A percentile compares a stretch with the other conserved stretches of the same genome.
These are phyloP conservation scores for Mycothermus thermophilus DNA, from an alignment of 495 filamentous ascomycete species.

Conservation along the genomic window DNA sequence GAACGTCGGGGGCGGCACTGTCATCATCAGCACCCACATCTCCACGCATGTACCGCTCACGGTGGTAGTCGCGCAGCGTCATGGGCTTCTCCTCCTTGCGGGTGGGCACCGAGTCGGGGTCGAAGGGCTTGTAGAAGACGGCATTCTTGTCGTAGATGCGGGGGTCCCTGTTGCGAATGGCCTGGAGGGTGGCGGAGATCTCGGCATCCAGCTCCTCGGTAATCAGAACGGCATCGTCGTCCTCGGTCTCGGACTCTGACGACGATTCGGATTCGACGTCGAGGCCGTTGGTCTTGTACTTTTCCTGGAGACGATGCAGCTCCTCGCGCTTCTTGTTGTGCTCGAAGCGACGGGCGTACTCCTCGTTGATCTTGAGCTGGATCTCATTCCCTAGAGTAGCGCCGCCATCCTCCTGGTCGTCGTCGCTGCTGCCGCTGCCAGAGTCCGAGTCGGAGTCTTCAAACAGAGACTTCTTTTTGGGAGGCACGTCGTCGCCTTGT, in stretches of 20 bases:
- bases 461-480: slow-evolving; percentile 19
- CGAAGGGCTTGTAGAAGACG: slow-evolving; percentile 59
- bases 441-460: slow-evolving; percentile 24
- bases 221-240: slow-evolving; percentile 73
- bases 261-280: slow-evolving; percentile 42
- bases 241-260: slow-evolving; percentile 65
- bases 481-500: slow-evolving; percentile 1
- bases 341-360: slow-evolving; percentile 81
- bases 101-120: slow-evolving; percentile 34
- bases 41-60: slow-evolving; percentile 62
- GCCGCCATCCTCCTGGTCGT: slow-evolving; percentile 44
- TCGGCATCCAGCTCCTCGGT: slow-evolving; percentile 73
- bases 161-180: slow-evolving; percentile 81
- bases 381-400: slow-evolving; percentile 36
- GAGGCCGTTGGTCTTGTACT: slow-evolving; percentile 50
- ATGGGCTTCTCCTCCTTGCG: slow-evolving; percentile 67
- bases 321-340: slow-evolving; percentile 95
- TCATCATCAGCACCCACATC: slow-evolving; percentile 40
- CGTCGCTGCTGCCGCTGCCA: slow-evolving; percentile 35
- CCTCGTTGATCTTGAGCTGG: slow-evolving; percentile 72
- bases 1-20: slow-evolving; percentile 36
- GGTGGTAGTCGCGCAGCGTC: slow-evolving; percentile 79
- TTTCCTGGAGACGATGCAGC: slow-evolving; percentile 72
- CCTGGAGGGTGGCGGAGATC: slow-evolving; percentile 69
- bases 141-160: slow-evolving; percentile 67